These are phyloP conservation scores for Arthrobotrys conoides DNA, from an alignment of 2,329 filamentous ascomycete species.

Conservation along the genomic window DNA sequence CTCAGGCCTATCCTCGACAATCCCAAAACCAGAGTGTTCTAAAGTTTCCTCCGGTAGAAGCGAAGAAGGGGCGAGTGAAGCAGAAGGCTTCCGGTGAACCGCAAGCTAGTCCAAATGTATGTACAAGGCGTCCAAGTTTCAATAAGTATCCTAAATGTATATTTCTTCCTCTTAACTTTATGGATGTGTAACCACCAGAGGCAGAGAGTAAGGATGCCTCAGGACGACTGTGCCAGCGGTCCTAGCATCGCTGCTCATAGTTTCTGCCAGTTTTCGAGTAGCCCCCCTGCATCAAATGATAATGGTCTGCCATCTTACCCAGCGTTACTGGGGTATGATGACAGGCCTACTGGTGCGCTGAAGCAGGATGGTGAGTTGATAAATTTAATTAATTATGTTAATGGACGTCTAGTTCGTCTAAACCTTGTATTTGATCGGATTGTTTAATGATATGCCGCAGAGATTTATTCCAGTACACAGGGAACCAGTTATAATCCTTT, in stretches of 20 bases:
- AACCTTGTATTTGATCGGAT: not conserved
- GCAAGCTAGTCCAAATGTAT: not conserved
- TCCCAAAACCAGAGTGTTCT: conserved; percentile 25
- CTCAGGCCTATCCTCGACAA: conserved; percentile 12
- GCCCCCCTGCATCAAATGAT: not conserved
- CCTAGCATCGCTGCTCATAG: not conserved
- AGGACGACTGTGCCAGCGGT: not conserved
- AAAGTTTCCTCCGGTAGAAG: not conserved
- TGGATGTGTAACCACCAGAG: not conserved
- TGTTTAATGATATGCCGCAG: not conserved
- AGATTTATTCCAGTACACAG: not conserved
- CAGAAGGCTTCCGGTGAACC: not conserved
- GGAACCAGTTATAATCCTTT: not conserved
- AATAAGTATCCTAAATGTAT: not conserved
- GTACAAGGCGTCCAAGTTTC: conserved; percentile 17
- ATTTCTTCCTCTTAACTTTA: not conserved
- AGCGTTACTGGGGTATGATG: not conserved
- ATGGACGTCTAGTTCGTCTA: not conserved
- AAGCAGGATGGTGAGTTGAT: conserved; percentile 15
- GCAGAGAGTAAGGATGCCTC: not conserved
- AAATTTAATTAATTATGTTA: conserved; percentile 1
- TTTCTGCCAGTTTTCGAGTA: not conserved
- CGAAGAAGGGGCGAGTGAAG: conserved; percentile 7
- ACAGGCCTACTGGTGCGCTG: not conserved
- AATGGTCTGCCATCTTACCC: not conserved